Conservation (phyloP, 345 rosid species). For the Murraya paniculata region DNA sequence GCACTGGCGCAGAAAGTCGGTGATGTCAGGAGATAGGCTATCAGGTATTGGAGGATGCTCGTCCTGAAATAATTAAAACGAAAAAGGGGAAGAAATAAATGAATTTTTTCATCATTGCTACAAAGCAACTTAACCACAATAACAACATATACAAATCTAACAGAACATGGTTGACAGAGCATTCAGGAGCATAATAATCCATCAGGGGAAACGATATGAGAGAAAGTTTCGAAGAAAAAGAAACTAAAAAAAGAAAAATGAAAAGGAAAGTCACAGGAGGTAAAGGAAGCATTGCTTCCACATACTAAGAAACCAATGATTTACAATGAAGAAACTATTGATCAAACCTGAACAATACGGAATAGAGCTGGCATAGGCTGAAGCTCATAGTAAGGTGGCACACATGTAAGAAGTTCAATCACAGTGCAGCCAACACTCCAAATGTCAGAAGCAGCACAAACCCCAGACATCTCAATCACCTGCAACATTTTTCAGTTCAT, state of each 20-base stretch:
- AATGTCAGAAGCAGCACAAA: conserved; percentile 99
- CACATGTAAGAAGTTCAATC: conserved; percentile 93
- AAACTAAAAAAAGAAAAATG: neutral
- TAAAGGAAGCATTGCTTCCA: conserved; percentile 7
- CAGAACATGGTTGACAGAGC: neutral
- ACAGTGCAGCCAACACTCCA: conserved; percentile 99
- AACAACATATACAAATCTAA: neutral
- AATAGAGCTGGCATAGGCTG: conserved; percentile 98
- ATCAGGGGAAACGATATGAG: neutral
- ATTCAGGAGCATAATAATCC: neutral
- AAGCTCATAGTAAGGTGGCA: conserved; percentile 97
- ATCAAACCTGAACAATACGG: conserved; percentile 94
- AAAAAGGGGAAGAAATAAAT: neutral
- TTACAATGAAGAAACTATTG: neutral
- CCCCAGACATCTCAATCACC: conserved; percentile 99
- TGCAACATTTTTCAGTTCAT: conserved; percentile 37
- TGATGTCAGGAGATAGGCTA: conserved; percentile 90
- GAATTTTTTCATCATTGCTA: neutral
- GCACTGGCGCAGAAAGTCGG: conserved; percentile 93
- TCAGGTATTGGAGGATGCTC: conserved; percentile 97
- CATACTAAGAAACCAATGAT: neutral
- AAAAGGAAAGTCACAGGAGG: conserved; percentile 3
- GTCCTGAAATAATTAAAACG: conserved; percentile 50
- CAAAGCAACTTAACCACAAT: neutral
- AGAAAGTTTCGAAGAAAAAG: conserved; percentile 6